Percentiles rank a stretch among this genome's conserved stretches.
phyloP scores from a whole-genome alignment of 768 basidiomycete genomes.

The Pisolithus sp. region DNA sequence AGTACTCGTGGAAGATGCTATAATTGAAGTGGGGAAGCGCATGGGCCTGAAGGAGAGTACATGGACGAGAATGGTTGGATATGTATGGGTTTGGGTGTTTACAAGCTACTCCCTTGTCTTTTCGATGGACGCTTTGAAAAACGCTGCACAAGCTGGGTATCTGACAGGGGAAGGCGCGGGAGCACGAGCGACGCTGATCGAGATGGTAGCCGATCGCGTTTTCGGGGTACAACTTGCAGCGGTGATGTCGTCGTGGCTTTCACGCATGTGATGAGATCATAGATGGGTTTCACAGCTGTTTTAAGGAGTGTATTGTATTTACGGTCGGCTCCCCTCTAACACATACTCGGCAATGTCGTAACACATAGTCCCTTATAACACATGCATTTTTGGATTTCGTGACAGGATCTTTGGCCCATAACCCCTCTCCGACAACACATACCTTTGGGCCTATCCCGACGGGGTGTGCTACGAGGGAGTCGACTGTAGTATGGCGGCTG shows the following conservation, averaged over 20 bases:
- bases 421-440: too few species aligned
- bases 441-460: too few species aligned
- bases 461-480: too few species aligned
- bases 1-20: background rate
- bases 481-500: too few species aligned
- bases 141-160: background rate
- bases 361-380: too few species aligned
- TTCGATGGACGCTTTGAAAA: background rate
- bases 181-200: background rate
- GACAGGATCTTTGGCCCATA: too few species aligned
- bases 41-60: background rate
- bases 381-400: too few species aligned
- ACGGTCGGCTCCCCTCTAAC: too few species aligned
- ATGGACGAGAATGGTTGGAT: background rate
- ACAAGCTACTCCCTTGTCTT: background rate
- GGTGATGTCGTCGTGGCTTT: background rate
- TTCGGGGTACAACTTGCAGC: background rate
- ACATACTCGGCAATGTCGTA: too few species aligned
- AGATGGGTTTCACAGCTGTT: too few species aligned
- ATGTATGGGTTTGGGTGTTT: background rate
- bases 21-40: background rate
- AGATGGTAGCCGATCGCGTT: background rate
- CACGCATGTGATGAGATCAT: too few species aligned
- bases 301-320: too few species aligned
- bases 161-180: background rate